Evolutionary conservation across 2,329 filamentous ascomycete species (phyloP).

Genomic region (Aspergillus sp.): DNA sequence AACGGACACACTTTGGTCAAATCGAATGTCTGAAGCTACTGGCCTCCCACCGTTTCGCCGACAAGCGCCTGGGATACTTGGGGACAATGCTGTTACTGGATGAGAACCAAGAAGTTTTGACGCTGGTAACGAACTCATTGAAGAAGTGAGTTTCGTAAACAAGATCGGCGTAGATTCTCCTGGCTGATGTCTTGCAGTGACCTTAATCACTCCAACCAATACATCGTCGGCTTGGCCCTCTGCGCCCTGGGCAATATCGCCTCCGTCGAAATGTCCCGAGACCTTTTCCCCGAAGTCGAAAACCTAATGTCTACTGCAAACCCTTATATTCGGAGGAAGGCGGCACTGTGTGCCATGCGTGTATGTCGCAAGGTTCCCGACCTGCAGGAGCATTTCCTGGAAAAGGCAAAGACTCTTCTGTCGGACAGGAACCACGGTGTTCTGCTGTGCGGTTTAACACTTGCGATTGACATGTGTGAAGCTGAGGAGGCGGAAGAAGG

Average conservation of each 20-base stretch:
- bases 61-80: slow-evolving; percentile 93
- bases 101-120: slow-evolving; percentile 97
- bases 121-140: slow-evolving; percentile 93
- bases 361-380: slow-evolving; percentile 98
- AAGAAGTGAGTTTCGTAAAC: slow-evolving; percentile 72
- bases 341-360: slow-evolving; percentile 96
- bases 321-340: slow-evolving; percentile 97
- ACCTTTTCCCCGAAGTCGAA: slow-evolving; percentile 95
- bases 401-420: slow-evolving; percentile 85
- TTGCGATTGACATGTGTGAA: slow-evolving; percentile 90
- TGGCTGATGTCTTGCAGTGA: slow-evolving; percentile 64
- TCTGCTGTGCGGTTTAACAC: slow-evolving; percentile 83
- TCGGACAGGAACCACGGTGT: slow-evolving; percentile 96
- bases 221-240: slow-evolving; percentile 92
- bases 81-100: slow-evolving; percentile 95
- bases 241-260: slow-evolving; percentile 98
- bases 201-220: slow-evolving; percentile 95
- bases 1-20: slow-evolving; percentile 97
- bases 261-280: slow-evolving; percentile 96
- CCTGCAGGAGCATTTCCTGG: slow-evolving; percentile 92
- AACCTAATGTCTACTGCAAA: slow-evolving; percentile 88
- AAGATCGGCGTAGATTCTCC: neutral
- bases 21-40: slow-evolving; percentile 98
- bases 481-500: slow-evolving; percentile 89
- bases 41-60: slow-evolving; percentile 93